Conservation (phyloP, 2,329 filamentous ascomycete genomes). For the Alternaria ventricosa region DNA sequence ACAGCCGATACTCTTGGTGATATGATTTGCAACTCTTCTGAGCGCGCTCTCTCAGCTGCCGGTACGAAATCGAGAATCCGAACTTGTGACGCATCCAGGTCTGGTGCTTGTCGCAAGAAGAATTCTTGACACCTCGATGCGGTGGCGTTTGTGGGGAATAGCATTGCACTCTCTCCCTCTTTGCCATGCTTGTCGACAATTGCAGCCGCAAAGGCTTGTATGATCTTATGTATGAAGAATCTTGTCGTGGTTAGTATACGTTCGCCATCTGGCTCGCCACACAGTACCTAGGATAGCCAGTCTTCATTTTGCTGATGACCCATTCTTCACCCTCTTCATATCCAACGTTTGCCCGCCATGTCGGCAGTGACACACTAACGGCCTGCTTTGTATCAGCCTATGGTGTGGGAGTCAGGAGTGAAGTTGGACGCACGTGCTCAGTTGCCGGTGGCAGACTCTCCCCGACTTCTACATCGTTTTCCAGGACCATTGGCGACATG, state of each 20-base stretch:
- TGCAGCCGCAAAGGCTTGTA: slow-evolving; percentile 73
- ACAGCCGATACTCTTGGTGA: slow-evolving; percentile 61
- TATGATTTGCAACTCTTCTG: slow-evolving; percentile 54
- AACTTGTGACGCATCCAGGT: slow-evolving; percentile 58
- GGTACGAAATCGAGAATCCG: slow-evolving; percentile 69
- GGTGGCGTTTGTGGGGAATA: slow-evolving; percentile 76
- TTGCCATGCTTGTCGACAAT: slow-evolving; percentile 70
- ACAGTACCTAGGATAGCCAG: slow-evolving; percentile 82
- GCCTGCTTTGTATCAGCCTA: slow-evolving; percentile 64
- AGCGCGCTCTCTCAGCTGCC: slow-evolving; percentile 60
- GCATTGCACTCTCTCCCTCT: slow-evolving; percentile 72
- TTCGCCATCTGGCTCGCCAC: background rate
- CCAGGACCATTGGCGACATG: slow-evolving; percentile 35
- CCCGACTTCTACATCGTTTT: slow-evolving; percentile 48
- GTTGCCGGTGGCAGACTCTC: slow-evolving; percentile 49
- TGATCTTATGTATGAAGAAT: slow-evolving; percentile 90
- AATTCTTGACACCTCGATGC: slow-evolving; percentile 80
- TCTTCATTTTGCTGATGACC: slow-evolving; percentile 84
- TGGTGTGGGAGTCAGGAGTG: background rate
- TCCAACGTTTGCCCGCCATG: slow-evolving; percentile 87
- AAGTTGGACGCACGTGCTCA: slow-evolving; percentile 47
- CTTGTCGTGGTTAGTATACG: slow-evolving; percentile 52
- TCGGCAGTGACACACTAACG: slow-evolving; percentile 93
- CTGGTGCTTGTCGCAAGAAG: slow-evolving; percentile 65
- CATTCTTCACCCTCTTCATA: slow-evolving; percentile 93